These are phyloP conservation scores for Ustanciosporium gigantosporum DNA, from an alignment of 1,284 basidiomycete genomes.

Conservation along the genomic window DNA sequence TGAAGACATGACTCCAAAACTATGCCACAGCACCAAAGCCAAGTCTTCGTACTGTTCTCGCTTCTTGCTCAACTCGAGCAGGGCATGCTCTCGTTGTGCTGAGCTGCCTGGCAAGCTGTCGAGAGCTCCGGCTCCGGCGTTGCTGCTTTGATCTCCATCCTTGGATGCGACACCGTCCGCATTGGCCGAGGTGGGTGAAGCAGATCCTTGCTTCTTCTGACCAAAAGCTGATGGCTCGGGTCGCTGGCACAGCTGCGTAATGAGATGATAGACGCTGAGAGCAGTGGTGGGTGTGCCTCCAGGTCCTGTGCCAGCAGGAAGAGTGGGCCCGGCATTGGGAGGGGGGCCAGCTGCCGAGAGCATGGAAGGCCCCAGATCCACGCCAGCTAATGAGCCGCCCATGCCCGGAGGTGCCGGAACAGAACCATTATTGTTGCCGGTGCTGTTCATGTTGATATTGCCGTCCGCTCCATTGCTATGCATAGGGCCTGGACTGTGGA, in stretches of 20 bases:
- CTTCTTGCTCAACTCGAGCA: conserved; percentile 95
- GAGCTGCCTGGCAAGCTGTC: conserved; percentile 50
- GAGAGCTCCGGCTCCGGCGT: conserved; percentile 7
- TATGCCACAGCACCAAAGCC: conserved; percentile 96
- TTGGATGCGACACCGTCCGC: conserved; percentile 1
- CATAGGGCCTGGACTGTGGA: conserved; percentile 27
- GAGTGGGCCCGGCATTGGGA: conserved; percentile 44
- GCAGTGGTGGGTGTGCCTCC: conserved; percentile 56
- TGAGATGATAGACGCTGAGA: conserved; percentile 57
- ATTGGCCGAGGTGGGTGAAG: conserved; percentile 1
- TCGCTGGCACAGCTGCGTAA: conserved; percentile 59
- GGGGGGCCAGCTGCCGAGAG: conserved; percentile 50
- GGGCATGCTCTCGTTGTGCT: conserved; percentile 55
- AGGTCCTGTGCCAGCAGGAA: conserved; percentile 50
- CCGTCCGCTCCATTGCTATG: conserved; percentile 5
- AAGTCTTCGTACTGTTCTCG: conserved; percentile 98
- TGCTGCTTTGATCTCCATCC: conserved; percentile 3
- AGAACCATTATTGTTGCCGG: conserved; percentile 5
- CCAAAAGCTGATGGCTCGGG: conserved; percentile 44
- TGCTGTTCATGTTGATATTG: conserved; percentile 5
- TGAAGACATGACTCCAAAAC: conserved; percentile 99
- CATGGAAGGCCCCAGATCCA: conserved; percentile 50
- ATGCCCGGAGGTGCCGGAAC: conserved; percentile 33
- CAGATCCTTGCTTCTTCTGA: conserved; percentile 12
- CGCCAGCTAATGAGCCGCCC: conserved; percentile 44